Conservation (phyloP, 2,329 filamentous ascomycete genomes). For the Pseudocercospora macadamiae region DNA sequence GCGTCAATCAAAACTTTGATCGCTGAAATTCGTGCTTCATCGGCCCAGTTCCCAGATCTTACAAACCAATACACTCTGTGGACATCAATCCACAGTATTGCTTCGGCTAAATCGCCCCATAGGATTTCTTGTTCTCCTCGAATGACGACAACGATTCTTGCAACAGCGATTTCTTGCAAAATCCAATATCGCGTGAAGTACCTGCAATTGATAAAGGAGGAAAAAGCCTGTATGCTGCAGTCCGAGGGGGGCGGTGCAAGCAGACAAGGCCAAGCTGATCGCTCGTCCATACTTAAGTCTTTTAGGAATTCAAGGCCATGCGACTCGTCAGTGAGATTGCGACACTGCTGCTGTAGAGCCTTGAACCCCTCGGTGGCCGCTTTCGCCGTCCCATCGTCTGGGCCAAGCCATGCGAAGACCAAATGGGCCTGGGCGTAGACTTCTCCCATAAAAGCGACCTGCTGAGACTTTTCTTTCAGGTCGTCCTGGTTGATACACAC, state of each 20-base stretch:
- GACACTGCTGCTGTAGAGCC: neutral
- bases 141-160: neutral
- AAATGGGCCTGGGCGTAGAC: neutral
- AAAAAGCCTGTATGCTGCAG: neutral
- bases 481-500: conserved; percentile 1
- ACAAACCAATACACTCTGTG: neutral
- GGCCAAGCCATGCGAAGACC: conserved; percentile 1
- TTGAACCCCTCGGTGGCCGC: neutral
- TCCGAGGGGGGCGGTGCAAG: neutral
- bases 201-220: neutral
- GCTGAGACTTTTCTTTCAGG: neutral
- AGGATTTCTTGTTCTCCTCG: neutral
- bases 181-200: conserved; percentile 6
- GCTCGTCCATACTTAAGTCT: neutral
- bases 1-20: neutral
- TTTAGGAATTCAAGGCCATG: neutral
- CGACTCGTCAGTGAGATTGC: neutral
- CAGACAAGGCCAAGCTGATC: neutral
- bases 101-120: neutral
- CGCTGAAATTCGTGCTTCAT: neutral
- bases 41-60: neutral
- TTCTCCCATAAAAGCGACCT: neutral
- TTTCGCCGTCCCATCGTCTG: neutral
- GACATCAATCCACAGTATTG: neutral
- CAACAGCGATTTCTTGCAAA: conserved; percentile 4